A percentile compares a stretch with the other conserved stretches of the same genome.
These are phyloP conservation scores for Dentipellis fragilis DNA, from an alignment of 768 basidiomycete species.

Conservation along the genomic window DNA sequence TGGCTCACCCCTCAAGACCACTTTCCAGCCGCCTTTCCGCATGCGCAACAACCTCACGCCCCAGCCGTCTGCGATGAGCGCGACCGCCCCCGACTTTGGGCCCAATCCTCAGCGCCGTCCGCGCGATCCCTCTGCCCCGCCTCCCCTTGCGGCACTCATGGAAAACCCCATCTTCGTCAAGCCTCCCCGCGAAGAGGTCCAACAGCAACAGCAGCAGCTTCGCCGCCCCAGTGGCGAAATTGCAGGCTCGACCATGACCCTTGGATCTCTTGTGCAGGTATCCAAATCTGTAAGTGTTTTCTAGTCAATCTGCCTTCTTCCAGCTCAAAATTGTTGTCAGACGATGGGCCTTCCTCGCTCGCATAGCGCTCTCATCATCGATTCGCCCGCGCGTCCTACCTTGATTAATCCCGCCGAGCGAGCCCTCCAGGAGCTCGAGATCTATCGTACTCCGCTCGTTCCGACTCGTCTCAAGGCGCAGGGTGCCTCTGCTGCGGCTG, in stretches of 20 bases:
- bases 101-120: conserved; percentile 29
- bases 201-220: not conserved
- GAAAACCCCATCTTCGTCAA: conserved; percentile 65
- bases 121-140: conserved; percentile 59
- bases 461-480: conserved; percentile 44
- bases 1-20: conserved; percentile 25
- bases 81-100: conserved; percentile 32
- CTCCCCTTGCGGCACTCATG: conserved; percentile 48
- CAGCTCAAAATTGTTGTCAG: not conserved
- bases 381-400: conserved; percentile 14
- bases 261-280: conserved; percentile 16
- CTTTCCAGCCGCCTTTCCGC: conserved; percentile 33
- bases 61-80: conserved; percentile 14
- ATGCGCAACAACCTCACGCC: conserved; percentile 68
- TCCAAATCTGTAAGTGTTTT: conserved; percentile 12
- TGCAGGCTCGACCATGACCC: conserved; percentile 10
- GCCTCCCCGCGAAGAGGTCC: conserved; percentile 31
- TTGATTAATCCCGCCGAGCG: conserved; percentile 48
- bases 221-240: not conserved
- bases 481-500: not conserved
- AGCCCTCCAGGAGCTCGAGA: conserved; percentile 61
- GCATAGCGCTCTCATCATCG: conserved; percentile 1
- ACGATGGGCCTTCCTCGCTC: not conserved
- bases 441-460: conserved; percentile 71
- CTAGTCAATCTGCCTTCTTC: not conserved